Percentiles rank a stretch among this genome's conserved stretches.
phyloP scores from a whole-genome alignment of 768 basidiomycete species.

The Pulveroboletus frians region DNA sequence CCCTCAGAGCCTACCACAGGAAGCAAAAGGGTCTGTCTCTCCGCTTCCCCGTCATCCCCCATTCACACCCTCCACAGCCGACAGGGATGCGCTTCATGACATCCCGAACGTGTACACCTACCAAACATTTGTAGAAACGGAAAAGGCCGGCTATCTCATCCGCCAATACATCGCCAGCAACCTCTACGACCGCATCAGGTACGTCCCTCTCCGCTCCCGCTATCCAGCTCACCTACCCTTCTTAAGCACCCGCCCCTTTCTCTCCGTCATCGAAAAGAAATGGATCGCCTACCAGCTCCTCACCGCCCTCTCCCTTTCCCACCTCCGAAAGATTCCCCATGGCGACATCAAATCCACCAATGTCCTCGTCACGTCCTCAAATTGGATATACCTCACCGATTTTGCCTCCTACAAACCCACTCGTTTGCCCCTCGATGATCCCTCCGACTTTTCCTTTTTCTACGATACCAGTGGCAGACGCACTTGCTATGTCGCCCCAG shows the following conservation, averaged over 20 bases:
- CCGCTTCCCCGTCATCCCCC: rapidly evolving
- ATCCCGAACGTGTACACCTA: constrained; percentile 87
- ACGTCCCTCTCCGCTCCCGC: constrained; percentile 15
- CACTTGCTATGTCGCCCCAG: constrained; percentile 95
- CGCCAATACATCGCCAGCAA: constrained; percentile 94
- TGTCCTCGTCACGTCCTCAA: constrained; percentile 92
- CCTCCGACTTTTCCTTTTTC: constrained; percentile 95
- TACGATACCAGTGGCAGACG: constrained; percentile 93
- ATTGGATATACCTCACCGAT: constrained; percentile 93
- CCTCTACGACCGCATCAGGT: constrained; percentile 97
- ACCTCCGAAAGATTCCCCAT: constrained; percentile 85
- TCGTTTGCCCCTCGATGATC: constrained; percentile 91
- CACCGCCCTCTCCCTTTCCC: constrained; percentile 75
- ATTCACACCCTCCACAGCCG: constrained; percentile 45
- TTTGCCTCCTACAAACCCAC: constrained; percentile 95
- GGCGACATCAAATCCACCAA: constrained; percentile 99
- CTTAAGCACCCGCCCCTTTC: constrained; percentile 87
- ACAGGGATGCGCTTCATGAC: constrained; percentile 78
- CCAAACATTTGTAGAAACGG: constrained; percentile 88
- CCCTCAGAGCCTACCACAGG: constrained; percentile 66
- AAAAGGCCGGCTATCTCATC: constrained; percentile 92
- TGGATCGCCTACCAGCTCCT: constrained; percentile 97
- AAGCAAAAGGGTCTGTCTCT: constrained; percentile 62
- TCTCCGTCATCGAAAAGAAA: constrained; percentile 88
- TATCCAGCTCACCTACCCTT: background rate